Conservation (phyloP, 495 filamentous ascomycete genomes). For the Penicillium macrosclerotiorum region DNA sequence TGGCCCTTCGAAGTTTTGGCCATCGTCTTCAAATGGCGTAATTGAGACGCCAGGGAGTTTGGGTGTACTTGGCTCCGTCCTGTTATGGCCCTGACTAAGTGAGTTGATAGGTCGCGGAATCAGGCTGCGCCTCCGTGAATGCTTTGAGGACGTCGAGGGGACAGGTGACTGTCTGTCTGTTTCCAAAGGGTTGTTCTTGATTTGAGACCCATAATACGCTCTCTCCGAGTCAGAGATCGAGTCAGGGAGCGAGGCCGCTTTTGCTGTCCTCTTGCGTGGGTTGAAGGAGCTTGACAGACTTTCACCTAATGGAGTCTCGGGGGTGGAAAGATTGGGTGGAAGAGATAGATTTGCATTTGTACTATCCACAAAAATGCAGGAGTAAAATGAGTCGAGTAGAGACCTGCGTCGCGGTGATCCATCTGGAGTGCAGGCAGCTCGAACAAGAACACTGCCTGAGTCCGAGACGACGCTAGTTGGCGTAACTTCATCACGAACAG, state of each 20-base stretch:
- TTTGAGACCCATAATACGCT: slow-evolving; percentile 1
- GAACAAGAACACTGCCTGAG: not conserved
- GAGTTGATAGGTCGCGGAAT: slow-evolving; percentile 11
- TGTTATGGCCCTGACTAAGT: not conserved
- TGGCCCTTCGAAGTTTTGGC: no score
- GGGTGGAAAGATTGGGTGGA: no score
- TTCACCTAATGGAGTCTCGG: not conserved
- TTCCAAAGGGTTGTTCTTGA: not conserved
- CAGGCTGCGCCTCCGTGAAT: slow-evolving; percentile 1
- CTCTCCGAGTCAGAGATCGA: slow-evolving; percentile 13
- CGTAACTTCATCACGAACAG: not conserved
- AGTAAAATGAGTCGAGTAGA: slow-evolving; percentile 1
- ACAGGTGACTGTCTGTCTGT: not conserved
- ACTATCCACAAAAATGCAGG: not conserved
- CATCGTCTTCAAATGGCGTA: no score
- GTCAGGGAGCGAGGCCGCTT: slow-evolving; percentile 10
- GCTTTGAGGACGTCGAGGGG: not conserved
- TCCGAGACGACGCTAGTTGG: slow-evolving; percentile 4
- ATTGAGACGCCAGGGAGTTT: not conserved
- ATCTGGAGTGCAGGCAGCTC: not conserved
- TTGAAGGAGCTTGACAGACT: not conserved
- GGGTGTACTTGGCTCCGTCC: no score
- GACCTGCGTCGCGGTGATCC: not conserved
- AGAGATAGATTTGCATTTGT: not conserved
- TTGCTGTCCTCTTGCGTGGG: slow-evolving; percentile 11